A percentile compares a stretch with the other conserved stretches of the same genome.
Evolutionary conservation across 805 yeast species (phyloP).

Genomic region (Saccharomyces paradoxus): DNA sequence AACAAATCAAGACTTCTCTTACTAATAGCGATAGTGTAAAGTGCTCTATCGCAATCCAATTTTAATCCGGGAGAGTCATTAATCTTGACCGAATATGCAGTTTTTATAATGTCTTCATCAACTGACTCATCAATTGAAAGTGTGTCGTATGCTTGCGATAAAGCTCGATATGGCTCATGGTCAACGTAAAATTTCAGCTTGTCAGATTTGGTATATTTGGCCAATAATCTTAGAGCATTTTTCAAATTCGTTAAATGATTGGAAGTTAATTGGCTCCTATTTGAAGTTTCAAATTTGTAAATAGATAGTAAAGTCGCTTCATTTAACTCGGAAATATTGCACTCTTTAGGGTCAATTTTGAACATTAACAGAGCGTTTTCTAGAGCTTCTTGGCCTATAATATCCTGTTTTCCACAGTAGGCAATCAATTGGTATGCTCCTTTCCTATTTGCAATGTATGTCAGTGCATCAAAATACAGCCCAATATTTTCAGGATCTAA

Average conservation of each 20-base stretch:
- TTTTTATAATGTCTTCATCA: conserved; percentile 63
- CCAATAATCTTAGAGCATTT: conserved; percentile 35
- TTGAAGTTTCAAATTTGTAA: conserved; percentile 26
- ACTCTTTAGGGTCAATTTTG: conserved; percentile 27
- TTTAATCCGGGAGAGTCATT: conserved; percentile 42
- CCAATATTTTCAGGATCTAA: conserved; percentile 42
- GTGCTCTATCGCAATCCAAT: conserved; percentile 42
- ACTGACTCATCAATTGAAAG: conserved; percentile 45
- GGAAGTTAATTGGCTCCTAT: conserved; percentile 4
- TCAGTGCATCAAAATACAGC: conserved; percentile 50
- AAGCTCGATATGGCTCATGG: conserved; percentile 36
- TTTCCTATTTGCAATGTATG: conserved; percentile 41
- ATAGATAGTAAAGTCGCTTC: conserved; percentile 29
- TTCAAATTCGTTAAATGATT: conserved; percentile 27
- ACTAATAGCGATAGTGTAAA: conserved; percentile 51
- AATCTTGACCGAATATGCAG: conserved; percentile 61
- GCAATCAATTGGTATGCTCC: conserved; percentile 41
- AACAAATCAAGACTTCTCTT: conserved; percentile 52
- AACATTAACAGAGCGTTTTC: conserved; percentile 33
- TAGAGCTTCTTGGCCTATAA: conserved; percentile 43
- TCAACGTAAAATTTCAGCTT: conserved; percentile 33
- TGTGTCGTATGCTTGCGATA: conserved; percentile 45
- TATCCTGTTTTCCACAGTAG: conserved; percentile 44
- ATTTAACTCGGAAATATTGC: conserved; percentile 11
- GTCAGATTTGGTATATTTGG: conserved; percentile 32